A percentile compares a stretch with the other conserved stretches of the same genome.
phyloP scores from a whole-genome alignment of 768 basidiomycete species.

The Pleurotus tuber-regium region DNA sequence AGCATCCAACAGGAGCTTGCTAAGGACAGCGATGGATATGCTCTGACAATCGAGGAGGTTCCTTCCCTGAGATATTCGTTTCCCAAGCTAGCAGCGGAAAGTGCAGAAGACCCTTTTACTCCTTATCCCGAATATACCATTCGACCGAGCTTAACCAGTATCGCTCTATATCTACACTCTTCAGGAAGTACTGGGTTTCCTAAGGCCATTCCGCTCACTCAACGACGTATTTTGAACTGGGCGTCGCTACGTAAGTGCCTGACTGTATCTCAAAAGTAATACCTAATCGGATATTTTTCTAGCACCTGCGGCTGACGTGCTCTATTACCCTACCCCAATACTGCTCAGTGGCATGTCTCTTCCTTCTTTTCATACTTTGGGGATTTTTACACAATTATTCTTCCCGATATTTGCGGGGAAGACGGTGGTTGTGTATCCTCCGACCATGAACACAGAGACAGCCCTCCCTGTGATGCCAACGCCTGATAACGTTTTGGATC shows the following conservation, averaged over 20 bases:
- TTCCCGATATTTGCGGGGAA: conserved; percentile 22
- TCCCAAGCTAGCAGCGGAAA: conserved; percentile 38
- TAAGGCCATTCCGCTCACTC: conserved; percentile 4
- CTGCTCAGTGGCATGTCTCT: conserved; percentile 27
- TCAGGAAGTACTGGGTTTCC: conserved; percentile 10
- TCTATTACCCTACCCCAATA: conserved; percentile 15
- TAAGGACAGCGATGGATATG: conserved; percentile 9
- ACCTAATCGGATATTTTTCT: neutral
- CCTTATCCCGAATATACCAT: conserved; percentile 21
- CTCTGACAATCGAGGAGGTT: conserved; percentile 29
- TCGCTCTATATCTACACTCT: conserved; percentile 29
- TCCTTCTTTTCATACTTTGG: conserved; percentile 39
- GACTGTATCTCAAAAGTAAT: neutral
- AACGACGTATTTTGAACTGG: neutral
- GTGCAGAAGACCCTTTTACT: conserved; percentile 23
- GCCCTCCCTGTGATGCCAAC: conserved; percentile 34
- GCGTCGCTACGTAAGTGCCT: conserved; percentile 28
- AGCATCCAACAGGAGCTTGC: conserved; percentile 17
- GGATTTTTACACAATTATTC: conserved; percentile 27
- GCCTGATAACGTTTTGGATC: conserved; percentile 36
- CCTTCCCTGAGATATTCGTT: conserved; percentile 30
- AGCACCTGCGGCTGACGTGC: conserved; percentile 14
- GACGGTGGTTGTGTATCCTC: conserved; percentile 31
- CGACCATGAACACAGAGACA: conserved; percentile 18
- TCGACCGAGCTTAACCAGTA: conserved; percentile 19